Evolutionary conservation across 2,329 filamentous ascomycete species (phyloP), one percentile per base, ranked within the genome.

Genomic region (Ophidiomyces ophidiicola): DNA sequence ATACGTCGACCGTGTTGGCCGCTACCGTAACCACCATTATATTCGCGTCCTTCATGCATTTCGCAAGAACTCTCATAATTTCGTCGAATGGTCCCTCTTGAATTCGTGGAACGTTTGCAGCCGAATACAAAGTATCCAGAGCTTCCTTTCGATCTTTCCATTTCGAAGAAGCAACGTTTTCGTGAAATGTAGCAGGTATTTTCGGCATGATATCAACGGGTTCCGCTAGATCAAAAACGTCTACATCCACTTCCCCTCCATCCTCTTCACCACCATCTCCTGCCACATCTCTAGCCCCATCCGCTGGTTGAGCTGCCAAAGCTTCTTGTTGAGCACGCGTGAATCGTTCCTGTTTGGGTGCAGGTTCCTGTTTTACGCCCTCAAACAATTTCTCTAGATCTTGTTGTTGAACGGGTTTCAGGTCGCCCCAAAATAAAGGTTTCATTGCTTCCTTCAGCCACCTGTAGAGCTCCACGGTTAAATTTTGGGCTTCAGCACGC

Each of bases 371-470:
- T 58, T 94, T 94, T 55, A 94, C 74, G 51, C 84, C 86, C 53
- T 96, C 90, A 47, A 98, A 98, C 35, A 93, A 74, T 26, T 87
- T 82, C 55, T 98, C 92, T 41, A 98, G 66, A 55, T 98, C 92
- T 45, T 80, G 77, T 59, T 98, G 90, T 56, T 98, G 90, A 0
- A 93, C 88, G 0, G 88, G 82, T 59, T 98, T 98, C 45, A 98
- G 63, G 43, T 98, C 90, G 31, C 74, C 77, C 87, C 90, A 98
- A 59, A 98, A 96, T 62, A 96, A 80, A 25, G 88, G 85, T 59
- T 98, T 98, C 78, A 98, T 94, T 7, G 88, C 88, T 48, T 98
- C 90, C 49, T 88, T 82, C 23, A 98, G 70, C 90, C 92, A 98
- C 61, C 90, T 72, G 62, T 98, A 98, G 42, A 98, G 75, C 57